phyloP scores from a whole-genome alignment of 371 early-diverging fungal genomes.

The Mortierella sp. region DNA sequence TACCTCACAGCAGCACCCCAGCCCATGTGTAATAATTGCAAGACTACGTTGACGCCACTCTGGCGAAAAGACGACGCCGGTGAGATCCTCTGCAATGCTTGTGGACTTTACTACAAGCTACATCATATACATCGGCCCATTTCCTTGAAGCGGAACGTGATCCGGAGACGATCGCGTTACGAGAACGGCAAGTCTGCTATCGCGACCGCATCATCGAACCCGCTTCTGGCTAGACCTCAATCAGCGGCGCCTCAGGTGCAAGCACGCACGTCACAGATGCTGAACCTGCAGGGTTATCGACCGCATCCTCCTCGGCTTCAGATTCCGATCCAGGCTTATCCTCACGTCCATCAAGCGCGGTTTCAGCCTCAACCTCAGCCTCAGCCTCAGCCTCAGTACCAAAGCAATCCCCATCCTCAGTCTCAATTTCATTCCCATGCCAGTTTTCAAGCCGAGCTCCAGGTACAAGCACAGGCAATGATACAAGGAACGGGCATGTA shows the following conservation, averaged over 20 bases:
- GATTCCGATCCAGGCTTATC: neutral
- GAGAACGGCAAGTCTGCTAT: slow-evolving; percentile 58
- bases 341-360: slow-evolving; percentile 9
- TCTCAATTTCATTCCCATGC: too few relatives aligned
- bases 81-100: slow-evolving; percentile 93
- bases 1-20: too few relatives aligned
- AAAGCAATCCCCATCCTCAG: neutral
- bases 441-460: too few relatives aligned
- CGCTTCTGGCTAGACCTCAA: too few relatives aligned
- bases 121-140: slow-evolving; percentile 88
- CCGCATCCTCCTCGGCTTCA: neutral
- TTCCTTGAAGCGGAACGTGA: slow-evolving; percentile 84
- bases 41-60: slow-evolving; percentile 88
- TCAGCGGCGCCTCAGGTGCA: neutral
- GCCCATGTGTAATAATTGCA: slow-evolving; percentile 87
- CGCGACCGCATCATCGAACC: neutral
- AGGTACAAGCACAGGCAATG: too few relatives aligned
- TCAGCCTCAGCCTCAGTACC: neutral
- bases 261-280: neutral
- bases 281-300: neutral
- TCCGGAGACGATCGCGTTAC: slow-evolving; percentile 82
- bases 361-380: neutral
- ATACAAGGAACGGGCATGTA: too few relatives aligned
- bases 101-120: slow-evolving; percentile 95
- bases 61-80: slow-evolving; percentile 93